Conservation (phyloP, 352 stramenopile species). For the Aphanomyces astaci region DNA sequence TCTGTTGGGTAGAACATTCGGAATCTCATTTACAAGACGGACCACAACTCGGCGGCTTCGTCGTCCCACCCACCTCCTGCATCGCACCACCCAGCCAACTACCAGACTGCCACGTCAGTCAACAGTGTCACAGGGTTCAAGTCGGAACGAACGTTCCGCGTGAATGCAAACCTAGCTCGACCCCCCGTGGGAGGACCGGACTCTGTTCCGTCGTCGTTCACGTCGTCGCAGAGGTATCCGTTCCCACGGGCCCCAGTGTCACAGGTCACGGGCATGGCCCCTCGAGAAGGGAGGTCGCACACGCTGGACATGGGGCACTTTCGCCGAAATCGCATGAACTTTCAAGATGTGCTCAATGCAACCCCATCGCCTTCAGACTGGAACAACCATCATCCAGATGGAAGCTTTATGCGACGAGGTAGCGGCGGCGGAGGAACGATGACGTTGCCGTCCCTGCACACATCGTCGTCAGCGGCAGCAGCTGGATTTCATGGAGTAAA, state of each 20-base stretch:
- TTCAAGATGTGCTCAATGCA: constrained; percentile 65
- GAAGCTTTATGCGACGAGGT: no score
- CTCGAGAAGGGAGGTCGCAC: constrained; percentile 70
- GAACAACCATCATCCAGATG: no score
- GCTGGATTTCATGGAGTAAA: no score
- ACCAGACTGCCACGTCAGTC: no score
- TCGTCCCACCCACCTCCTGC: no score
- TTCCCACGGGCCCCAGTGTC: neutral
- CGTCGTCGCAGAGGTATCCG: constrained; percentile 25
- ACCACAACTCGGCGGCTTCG: constrained; percentile 20
- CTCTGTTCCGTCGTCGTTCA: constrained; percentile 24
- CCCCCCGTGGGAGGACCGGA: constrained; percentile 19
- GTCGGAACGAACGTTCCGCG: constrained; percentile 9
- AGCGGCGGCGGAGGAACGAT: no score
- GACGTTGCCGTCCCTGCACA: neutral
- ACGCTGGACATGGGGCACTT: constrained; percentile 83
- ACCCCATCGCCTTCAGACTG: neutral
- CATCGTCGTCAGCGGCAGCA: neutral
- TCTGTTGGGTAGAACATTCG: constrained; percentile 21
- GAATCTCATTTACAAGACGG: constrained; percentile 16
- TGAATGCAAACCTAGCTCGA: constrained; percentile 1
- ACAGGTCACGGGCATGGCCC: constrained; percentile 55
- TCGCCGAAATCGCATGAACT: constrained; percentile 79
- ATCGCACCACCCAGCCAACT: neutral
- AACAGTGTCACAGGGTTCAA: neutral